These are phyloP conservation scores for Pyricularia grisea DNA, from an alignment of 2,329 filamentous ascomycete species.

Conservation along the genomic window DNA sequence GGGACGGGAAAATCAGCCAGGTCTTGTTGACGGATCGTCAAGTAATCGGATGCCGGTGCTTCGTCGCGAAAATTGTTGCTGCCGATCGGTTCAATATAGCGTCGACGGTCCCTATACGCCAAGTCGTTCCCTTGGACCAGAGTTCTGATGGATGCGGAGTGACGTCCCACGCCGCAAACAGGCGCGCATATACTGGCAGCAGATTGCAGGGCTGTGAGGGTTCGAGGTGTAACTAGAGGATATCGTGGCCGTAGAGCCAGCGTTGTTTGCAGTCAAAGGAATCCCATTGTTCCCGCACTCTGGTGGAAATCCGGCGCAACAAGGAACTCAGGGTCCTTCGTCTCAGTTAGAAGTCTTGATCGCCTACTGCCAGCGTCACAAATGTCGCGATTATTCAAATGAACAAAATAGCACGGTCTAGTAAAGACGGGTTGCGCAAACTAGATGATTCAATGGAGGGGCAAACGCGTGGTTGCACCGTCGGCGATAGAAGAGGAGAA, in stretches of 20 bases:
- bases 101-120: background rate
- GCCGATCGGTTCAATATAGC: background rate
- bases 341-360: background rate
- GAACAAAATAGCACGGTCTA: background rate
- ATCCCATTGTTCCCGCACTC: background rate
- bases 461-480: background rate
- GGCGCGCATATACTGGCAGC: background rate
- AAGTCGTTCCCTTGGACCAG: background rate
- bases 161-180: background rate
- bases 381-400: background rate
- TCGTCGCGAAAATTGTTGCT: background rate
- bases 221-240: background rate
- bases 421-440: background rate
- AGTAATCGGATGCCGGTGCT: background rate
- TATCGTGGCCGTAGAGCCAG: background rate
- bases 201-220: background rate
- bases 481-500: background rate
- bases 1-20: background rate
- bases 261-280: background rate
- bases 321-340: background rate
- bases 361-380: background rate
- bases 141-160: background rate
- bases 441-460: background rate
- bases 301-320: background rate
- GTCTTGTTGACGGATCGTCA: background rate